Evolutionary conservation across 2,329 filamentous ascomycete species (phyloP), one percentile per base, ranked within the genome.

Genomic region (Trichophyton verrucosum): DNA sequence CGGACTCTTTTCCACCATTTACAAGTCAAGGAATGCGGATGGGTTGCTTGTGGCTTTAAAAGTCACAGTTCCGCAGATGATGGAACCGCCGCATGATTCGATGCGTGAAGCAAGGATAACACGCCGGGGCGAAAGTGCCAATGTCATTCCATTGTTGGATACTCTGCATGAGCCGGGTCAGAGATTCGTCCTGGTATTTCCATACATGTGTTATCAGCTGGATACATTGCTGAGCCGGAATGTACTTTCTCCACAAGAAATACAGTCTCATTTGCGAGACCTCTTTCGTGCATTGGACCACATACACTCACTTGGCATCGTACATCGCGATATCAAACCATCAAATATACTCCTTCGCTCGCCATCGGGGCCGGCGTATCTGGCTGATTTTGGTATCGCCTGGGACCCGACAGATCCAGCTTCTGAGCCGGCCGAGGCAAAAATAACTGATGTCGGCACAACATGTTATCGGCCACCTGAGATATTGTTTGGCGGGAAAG

Each of bases 301-400:
- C 66, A 78, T 96, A 1, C 94, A 99, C 71, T 66, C 72, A 6
- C 75, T 83, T 24, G 87, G 84, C 6, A 91, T 99, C 61, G 87
- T 99, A 60, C 94, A 99, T 72, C 86, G 94, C 61, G 94, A 99
- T 70, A 78, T 99, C 70, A 99, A 99, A 70, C 94, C 94, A 0
- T 91, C 90, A 0, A 95, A 96, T 59, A 81, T 99, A 40, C 78
- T 96, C 7, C 80, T 96, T 53, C 77, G 81, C 47, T 83, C 86
- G 0, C 76, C 81, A 0, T 76, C 81, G 4, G 88, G 88, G 0
- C 87, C 89, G 3, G 89, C 88, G 2, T 88, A 86, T 66, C 80
- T 99, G 1, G 85, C 89, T 40, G 94, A 99, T 72, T 97, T 99
- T 75, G 92, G 94, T 58, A 95, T 94, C 44, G 84, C 91, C 7